Conservation (phyloP, 2,329 filamentous ascomycete species). For the Magnaporthiopsis rhizophila region DNA sequence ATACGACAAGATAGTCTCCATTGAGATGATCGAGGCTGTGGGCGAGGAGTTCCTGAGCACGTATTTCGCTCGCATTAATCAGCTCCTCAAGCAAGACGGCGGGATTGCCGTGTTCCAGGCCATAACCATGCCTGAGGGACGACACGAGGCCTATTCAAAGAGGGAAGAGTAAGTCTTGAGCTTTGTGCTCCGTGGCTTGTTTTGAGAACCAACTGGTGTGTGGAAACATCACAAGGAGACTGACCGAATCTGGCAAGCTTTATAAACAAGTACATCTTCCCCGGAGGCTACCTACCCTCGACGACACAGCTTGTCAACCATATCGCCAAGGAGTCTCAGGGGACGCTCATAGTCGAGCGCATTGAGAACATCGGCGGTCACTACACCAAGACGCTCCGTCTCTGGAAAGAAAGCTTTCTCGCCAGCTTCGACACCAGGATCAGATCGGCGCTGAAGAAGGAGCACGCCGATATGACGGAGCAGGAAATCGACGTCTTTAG, state of each 20-base stretch:
- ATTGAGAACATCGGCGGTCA: constrained; percentile 69
- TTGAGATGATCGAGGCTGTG: constrained; percentile 72
- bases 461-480: constrained; percentile 52
- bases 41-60: constrained; percentile 58
- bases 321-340: constrained; percentile 52
- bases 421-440: constrained; percentile 54
- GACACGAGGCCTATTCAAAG: constrained; percentile 58
- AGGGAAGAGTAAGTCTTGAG: constrained; percentile 47
- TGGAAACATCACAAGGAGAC: constrained; percentile 6
- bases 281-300: constrained; percentile 62
- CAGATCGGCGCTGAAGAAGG: constrained; percentile 46
- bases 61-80: constrained; percentile 59
- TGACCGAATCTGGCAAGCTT: constrained; percentile 35
- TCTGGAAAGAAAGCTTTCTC: constrained; percentile 62
- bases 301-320: constrained; percentile 48
- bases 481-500: constrained; percentile 59
- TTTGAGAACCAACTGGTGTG: not conserved
- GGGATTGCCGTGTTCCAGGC: constrained; percentile 67
- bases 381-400: constrained; percentile 59
- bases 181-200: not conserved
- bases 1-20: constrained; percentile 66
- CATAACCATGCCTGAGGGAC: constrained; percentile 66
- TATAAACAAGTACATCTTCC: constrained; percentile 71
- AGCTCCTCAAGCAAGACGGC: constrained; percentile 55
- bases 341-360: constrained; percentile 56